Base-by-base conservation (phyloP, 2,329 filamentous ascomycete genomes). In the Juglanconis sp. region DNA sequence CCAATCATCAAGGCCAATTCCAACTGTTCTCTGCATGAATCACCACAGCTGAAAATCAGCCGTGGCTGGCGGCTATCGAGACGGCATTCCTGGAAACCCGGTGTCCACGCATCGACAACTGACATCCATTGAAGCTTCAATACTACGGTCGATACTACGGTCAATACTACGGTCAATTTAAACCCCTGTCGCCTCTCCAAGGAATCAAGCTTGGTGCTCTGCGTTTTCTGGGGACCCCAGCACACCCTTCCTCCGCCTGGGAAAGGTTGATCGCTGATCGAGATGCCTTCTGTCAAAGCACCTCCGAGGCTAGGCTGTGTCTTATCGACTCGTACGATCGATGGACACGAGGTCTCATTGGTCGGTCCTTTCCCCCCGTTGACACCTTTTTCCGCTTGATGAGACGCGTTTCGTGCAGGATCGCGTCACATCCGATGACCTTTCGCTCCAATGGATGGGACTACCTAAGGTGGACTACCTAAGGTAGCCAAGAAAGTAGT, bases 151-250 rank as follows among this genome's bases (percentile, higher is more conserved):
- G 38, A 40, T 30, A 17, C 17, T 24, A 8, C 42, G 5, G 42
- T 40, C 50, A 50, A 56, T 61, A 48, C 44, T 50, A 55, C 56
- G 46, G 24, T 62, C 60, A 60, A 62, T 62, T 60, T 56, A 62
- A 56, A 36, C 60, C 59, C 60, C 48, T 56, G 56, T 59, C 60
- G 5, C 32, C 30, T 38, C 24, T 36, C 34, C 46, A 35, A 38
- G 40, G 24, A 24, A 50, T n/a, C n/a, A 42, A 34, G 48, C 35
- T 53, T 56, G 53, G 53, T 24, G 24, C 24, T 24, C 24, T 24
- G 24, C 24, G 24, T 24, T 24, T 24, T 24, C 24, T 24, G 24
- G 24, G 44, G 44, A 17, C 44, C 44, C 44, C 44, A 47, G 44
- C 44, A 9, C 9, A 3, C 40, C 15, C 5, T 7, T 44, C n/a